phyloP scores from a whole-genome alignment of 768 basidiomycete species.

The Mycena sanguinolenta region DNA sequence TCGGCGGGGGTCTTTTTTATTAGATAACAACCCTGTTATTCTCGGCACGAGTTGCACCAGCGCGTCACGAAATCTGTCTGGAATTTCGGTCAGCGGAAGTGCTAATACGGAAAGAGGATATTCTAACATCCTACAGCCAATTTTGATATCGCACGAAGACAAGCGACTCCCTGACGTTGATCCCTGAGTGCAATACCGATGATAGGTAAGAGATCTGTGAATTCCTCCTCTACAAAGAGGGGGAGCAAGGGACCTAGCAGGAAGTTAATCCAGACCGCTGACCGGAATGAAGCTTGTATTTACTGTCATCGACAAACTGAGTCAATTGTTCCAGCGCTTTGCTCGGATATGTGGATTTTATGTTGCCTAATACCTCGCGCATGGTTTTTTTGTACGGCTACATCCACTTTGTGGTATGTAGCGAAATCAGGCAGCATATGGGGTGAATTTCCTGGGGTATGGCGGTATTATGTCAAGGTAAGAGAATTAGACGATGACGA shows the following conservation, averaged over 20 bases:
- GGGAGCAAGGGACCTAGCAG: background rate
- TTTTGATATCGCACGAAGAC: slow-evolving; percentile 2
- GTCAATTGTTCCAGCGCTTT: background rate
- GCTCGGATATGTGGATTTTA: background rate
- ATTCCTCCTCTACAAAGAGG: background rate
- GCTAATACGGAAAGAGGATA: background rate
- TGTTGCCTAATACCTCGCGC: background rate
- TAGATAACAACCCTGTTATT: background rate
- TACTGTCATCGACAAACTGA: background rate
- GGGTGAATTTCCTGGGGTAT: no score
- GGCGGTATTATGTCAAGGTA: no score
- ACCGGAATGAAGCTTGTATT: no score
- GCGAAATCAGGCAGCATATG: no score
- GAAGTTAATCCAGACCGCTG: background rate
- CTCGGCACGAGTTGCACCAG: background rate
- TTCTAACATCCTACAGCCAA: background rate
- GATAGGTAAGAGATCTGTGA: background rate
- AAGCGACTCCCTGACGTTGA: background rate
- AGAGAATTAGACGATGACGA: no score
- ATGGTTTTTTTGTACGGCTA: no score
- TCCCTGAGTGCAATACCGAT: slow-evolving; percentile 3
- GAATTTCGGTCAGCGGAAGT: background rate
- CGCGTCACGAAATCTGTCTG: background rate
- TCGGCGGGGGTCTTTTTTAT: background rate
- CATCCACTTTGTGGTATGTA: no score